Conservation (phyloP, 306 rosid genomes). For the Betula pendula region DNA sequence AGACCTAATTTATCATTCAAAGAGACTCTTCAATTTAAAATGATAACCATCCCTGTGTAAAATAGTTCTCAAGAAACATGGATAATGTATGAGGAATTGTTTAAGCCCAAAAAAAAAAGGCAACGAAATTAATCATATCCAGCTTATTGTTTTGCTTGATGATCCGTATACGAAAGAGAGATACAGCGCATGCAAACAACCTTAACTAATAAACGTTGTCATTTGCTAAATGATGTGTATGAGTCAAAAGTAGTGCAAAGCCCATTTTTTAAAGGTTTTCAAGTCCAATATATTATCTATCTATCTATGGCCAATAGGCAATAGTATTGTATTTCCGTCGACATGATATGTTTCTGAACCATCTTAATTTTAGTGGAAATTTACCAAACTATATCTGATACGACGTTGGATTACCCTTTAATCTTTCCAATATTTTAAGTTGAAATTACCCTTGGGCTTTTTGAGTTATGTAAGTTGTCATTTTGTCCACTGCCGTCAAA, state of each 20-base stretch:
- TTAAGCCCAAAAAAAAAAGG: background rate
- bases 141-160: background rate
- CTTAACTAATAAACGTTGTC: background rate
- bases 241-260: background rate
- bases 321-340: too few relatives aligned
- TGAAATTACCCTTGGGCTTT: too few relatives aligned
- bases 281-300: background rate
- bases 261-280: background rate
- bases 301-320: too few relatives aligned
- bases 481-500: too few relatives aligned
- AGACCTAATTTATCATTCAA: background rate
- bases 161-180: background rate
- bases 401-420: too few relatives aligned
- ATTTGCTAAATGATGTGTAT: background rate
- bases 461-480: too few relatives aligned
- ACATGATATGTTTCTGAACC: background rate
- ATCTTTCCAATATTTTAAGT: too few relatives aligned
- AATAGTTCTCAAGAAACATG: background rate
- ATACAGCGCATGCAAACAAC: background rate
- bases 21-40: background rate
- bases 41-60: background rate
- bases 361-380: background rate
- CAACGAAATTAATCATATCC: slow-evolving; percentile 2
- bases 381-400: background rate
- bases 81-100: background rate